Base-by-base conservation (phyloP, 2,329 filamentous ascomycete species). In the Cladosporium colombiae region DNA sequence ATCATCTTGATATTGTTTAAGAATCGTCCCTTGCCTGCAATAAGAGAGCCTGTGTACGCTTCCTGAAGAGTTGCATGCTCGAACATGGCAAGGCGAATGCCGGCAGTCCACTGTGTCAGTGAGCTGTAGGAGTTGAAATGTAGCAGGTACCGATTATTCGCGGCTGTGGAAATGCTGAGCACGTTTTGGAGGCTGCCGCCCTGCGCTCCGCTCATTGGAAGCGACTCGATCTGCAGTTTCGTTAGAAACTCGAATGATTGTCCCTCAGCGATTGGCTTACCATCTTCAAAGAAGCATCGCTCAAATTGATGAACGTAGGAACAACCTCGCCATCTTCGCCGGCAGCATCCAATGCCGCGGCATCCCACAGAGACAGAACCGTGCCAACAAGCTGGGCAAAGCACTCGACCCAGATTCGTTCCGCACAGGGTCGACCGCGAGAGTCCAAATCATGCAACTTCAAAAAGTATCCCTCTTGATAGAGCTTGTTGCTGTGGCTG, bases 241-340 rank as follows among this genome's bases (percentile, higher is more conserved):
- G 33, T n/a, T 37, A 35, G 55, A n/a, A 4, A 25, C n/a, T 37
- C 33, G 4, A 56, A 11, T 2, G 21, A 4, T 46, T 13, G n/a
- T 21, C 1, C 10, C n/a, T 21, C 16, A 18, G 18, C 27, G 13
- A 33, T 21, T 14, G 25, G 55, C 68, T 44, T 60, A 97, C 95
- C 93, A 98, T 97, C 79, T 96, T 97, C 72, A 99, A 93, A 0
- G 95, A 97, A 23, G 95, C 95, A 84, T 99, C 95, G 7, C 95
- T 96, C 67, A 99, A 81, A 75, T 99, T 99, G 78, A 99, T 93
- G 77, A 97, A 99, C 60, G 91, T 95, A 35, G 93, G 92, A 50
- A 94, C 82, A 57, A 96, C 91, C 75, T 96, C 91, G 70, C 89
- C 91, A 73, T 95, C 88, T 72, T 92, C 89, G 40, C 91, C 92